A percentile compares a stretch with the other conserved stretches of the same genome.
phyloP scores from a whole-genome alignment of 352 stramenopile species.

The Phytophthora podocarpi region DNA sequence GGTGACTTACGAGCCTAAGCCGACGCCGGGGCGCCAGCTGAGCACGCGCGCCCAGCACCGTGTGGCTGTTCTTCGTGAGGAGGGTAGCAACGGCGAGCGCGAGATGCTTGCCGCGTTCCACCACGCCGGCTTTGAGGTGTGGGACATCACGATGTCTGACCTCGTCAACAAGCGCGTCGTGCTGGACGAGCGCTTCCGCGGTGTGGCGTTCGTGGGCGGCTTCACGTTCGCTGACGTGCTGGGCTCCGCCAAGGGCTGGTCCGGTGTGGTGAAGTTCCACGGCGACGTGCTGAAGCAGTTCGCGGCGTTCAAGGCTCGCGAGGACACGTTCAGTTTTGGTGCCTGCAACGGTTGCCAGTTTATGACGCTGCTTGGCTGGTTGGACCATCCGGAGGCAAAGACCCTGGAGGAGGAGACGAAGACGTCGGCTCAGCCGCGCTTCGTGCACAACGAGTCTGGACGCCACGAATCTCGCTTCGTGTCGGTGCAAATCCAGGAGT shows the following conservation, averaged over 20 bases:
- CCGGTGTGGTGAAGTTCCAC: slow-evolving; percentile 98
- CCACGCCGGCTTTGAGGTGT: slow-evolving; percentile 97
- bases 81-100: slow-evolving; percentile 99
- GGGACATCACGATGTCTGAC: slow-evolving; percentile 98
- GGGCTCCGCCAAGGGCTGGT: slow-evolving; percentile 99
- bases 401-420: slow-evolving; percentile 60
- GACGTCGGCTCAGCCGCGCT: slow-evolving; percentile 85
- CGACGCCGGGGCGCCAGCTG: slow-evolving; percentile 84
- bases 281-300: slow-evolving; percentile 96
- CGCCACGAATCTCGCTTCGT: slow-evolving; percentile 98
- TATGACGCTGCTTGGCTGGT: slow-evolving; percentile 98
- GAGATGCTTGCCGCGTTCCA: slow-evolving; percentile 99
- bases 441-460: slow-evolving; percentile 97
- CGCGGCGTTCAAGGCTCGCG: slow-evolving; percentile 93
- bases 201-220: slow-evolving; percentile 98
- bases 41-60: slow-evolving; percentile 90
- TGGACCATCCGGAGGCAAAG: slow-evolving; percentile 74
- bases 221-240: slow-evolving; percentile 99
- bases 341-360: slow-evolving; percentile 99
- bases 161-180: slow-evolving; percentile 91
- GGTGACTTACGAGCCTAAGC: slow-evolving; percentile 85
- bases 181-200: slow-evolving; percentile 94
- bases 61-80: slow-evolving; percentile 97
- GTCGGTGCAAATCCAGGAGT: slow-evolving; percentile 95
- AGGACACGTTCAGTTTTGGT: slow-evolving; percentile 98